These are phyloP conservation scores for Sporisorium sorghi DNA, from an alignment of 1,284 basidiomycete species.

Conservation along the genomic window DNA sequence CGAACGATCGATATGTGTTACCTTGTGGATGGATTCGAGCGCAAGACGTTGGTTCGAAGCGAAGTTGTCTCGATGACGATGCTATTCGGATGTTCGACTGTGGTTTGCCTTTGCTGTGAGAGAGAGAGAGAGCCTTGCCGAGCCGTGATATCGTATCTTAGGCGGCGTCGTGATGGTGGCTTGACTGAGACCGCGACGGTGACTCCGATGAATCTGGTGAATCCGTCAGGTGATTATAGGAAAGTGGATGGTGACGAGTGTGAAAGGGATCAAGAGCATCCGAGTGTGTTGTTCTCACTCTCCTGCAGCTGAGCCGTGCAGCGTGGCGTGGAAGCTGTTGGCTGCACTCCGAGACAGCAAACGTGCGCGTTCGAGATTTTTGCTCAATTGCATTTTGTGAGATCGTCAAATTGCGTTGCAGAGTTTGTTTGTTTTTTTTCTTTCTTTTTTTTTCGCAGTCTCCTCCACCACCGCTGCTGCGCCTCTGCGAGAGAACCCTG, in stretches of 20 bases:
- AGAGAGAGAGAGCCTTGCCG: not conserved
- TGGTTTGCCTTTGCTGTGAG: too few relatives aligned
- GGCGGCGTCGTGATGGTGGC: not conserved
- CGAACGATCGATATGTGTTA: not conserved
- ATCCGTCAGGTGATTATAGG: not conserved
- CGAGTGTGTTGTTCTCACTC: slow-evolving; percentile 6
- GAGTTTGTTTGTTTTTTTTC: too few relatives aligned
- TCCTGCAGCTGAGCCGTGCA: slow-evolving; percentile 7
- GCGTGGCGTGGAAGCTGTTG: slow-evolving; percentile 1
- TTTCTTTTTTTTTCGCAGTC: too few relatives aligned
- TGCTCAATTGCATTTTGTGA: not conserved
- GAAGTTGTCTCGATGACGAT: not conserved
- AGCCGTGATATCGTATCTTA: not conserved
- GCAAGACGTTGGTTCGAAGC: not conserved
- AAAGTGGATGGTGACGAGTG: slow-evolving; percentile 7
- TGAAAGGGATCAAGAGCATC: not conserved
- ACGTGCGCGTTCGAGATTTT: slow-evolving; percentile 16
- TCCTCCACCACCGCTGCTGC: not conserved
- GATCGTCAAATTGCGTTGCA: not conserved
- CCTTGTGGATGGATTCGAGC: not conserved
- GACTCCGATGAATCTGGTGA: too few relatives aligned
- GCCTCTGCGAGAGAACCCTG: slow-evolving; percentile 2
- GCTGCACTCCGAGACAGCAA: slow-evolving; percentile 6
- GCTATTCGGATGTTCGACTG: not conserved
- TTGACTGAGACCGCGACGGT: too few relatives aligned